Conservation (phyloP, 441 rosid species). For the Pelargonium exstipulatum region DNA sequence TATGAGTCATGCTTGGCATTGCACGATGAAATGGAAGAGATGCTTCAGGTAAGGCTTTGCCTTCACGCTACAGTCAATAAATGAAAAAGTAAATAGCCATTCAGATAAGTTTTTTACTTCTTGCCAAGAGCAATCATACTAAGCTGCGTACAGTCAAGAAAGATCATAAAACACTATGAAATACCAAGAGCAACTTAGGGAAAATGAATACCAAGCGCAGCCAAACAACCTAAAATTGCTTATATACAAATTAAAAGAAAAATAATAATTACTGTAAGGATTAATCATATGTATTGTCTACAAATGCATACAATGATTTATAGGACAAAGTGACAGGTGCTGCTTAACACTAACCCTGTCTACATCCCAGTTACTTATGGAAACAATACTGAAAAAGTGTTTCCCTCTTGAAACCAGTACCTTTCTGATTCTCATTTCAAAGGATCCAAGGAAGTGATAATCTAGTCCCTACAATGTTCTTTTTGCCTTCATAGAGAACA, state of each 20-base stretch:
- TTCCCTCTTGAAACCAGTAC: background rate
- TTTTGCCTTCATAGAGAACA: background rate
- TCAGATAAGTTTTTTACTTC: conserved; percentile 10
- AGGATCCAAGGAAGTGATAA: background rate
- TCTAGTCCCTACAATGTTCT: background rate
- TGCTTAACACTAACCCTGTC: background rate
- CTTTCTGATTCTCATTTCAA: background rate
- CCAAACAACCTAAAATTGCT: background rate
- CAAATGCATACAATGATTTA: background rate
- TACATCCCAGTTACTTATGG: background rate
- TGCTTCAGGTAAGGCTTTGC: conserved; percentile 78
- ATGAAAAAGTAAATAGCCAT: conserved; percentile 14
- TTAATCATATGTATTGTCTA: background rate
- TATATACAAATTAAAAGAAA: background rate
- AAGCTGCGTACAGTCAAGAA: background rate
- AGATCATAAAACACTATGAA: background rate
- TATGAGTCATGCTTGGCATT: conserved; percentile 89
- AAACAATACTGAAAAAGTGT: background rate
- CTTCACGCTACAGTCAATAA: conserved; percentile 61
- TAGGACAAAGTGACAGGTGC: background rate
- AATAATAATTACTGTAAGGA: background rate
- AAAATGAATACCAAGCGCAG: background rate
- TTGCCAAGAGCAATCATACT: background rate
- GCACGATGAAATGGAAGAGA: conserved; percentile 93
- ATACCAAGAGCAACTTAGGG: background rate